Evolutionary conservation across 140 eudicot species (phyloP).

Genomic region (Anethum foeniculum): DNA sequence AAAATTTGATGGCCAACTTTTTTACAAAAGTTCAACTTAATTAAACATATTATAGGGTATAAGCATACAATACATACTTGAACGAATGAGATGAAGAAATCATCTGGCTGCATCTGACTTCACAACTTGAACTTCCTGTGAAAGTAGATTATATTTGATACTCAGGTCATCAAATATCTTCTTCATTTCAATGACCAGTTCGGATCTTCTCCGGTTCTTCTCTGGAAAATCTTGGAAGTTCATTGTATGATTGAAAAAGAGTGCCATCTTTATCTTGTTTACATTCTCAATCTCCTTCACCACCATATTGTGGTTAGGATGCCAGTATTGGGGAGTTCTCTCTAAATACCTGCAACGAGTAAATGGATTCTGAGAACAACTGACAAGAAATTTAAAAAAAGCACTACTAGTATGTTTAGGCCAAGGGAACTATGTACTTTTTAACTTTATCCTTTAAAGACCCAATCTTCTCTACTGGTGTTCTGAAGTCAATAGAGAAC

Average conservation of each 20-base stretch:
- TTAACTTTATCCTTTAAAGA: constrained; percentile 6
- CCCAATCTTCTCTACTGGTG: constrained; percentile 12
- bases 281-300: constrained; percentile 16
- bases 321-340: constrained; percentile 12
- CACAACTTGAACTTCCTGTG: constrained; percentile 4
- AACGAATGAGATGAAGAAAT: background rate
- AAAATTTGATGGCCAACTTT: background rate
- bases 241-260: constrained; percentile 13
- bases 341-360: constrained; percentile 8
- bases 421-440: constrained; percentile 2
- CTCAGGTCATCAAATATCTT: constrained; percentile 8
- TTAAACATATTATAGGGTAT: background rate
- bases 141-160: constrained; percentile 8
- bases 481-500: constrained; percentile 8
- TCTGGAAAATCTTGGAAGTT: constrained; percentile 11
- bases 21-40: no score
- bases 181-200: constrained; percentile 14
- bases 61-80: background rate
- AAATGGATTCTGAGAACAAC: background rate
- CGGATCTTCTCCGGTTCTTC: constrained; percentile 10
- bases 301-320: constrained; percentile 13
- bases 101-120: constrained; percentile 4
- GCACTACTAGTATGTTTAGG: background rate
- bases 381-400: background rate
- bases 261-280: constrained; percentile 11